Percentiles rank a stretch among this genome's conserved stretches.
Conservation (phyloP, 2,329 filamentous ascomycete genomes). For the Pyrenophora teres region DNA sequence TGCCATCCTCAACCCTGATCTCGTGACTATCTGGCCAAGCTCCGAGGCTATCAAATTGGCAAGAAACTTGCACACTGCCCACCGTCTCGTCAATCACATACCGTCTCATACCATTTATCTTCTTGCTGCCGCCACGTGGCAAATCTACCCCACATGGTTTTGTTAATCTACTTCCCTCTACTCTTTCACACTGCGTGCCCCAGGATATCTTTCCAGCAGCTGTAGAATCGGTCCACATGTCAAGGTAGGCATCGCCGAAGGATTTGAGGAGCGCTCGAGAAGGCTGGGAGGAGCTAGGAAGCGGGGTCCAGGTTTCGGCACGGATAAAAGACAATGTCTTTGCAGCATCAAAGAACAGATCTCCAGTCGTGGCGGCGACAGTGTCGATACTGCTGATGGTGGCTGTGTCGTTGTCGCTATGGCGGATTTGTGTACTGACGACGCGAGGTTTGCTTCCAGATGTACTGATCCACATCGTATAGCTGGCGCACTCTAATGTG, state of each 20-base stretch:
- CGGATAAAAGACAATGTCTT: slow-evolving; percentile 35
- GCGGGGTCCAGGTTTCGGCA: slow-evolving; percentile 31
- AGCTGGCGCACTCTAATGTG: slow-evolving; percentile 32
- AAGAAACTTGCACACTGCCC: slow-evolving; percentile 37
- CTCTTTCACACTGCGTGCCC: slow-evolving; percentile 36
- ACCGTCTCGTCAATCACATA: slow-evolving; percentile 38
- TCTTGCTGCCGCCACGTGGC: slow-evolving; percentile 31
- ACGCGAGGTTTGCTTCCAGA: slow-evolving; percentile 32
- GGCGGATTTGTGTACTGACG: slow-evolving; percentile 35
- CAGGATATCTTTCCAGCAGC: slow-evolving; percentile 37
- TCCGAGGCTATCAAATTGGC: slow-evolving; percentile 38
- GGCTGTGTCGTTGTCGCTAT: slow-evolving; percentile 27
- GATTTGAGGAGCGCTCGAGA: slow-evolving; percentile 34
- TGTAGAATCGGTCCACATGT: slow-evolving; percentile 40
- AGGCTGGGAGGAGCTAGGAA: slow-evolving; percentile 24
- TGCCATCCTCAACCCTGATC: slow-evolving; percentile 33
- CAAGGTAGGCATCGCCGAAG: slow-evolving; percentile 35
- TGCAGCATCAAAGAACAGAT: slow-evolving; percentile 37
- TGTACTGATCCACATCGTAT: slow-evolving; percentile 36
- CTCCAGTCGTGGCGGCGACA: slow-evolving; percentile 35
- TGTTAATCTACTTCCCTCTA: slow-evolving; percentile 32
- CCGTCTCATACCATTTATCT: slow-evolving; percentile 34
- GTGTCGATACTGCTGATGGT: slow-evolving; percentile 35
- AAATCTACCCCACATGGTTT: slow-evolving; percentile 33
- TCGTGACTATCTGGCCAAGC: slow-evolving; percentile 38